A percentile compares a stretch with the other conserved stretches of the same genome.
Conservation (phyloP, 306 rosid species). For the Hippophae gyantsensis region DNA sequence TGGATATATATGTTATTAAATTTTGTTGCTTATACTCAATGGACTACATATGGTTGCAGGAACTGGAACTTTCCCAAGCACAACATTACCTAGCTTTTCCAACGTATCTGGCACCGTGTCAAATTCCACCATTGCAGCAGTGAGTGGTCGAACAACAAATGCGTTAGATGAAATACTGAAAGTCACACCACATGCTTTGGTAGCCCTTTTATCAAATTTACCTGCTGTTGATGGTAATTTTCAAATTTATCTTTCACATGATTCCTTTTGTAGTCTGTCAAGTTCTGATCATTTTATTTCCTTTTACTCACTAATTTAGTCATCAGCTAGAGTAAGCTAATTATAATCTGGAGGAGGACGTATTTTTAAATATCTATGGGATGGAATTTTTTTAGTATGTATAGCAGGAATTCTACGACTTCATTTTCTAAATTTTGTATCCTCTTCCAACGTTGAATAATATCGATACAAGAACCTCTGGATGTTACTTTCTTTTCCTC, state of each 20-base stretch:
- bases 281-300: too few relatives aligned
- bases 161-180: constrained; percentile 78
- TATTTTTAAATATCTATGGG: too few relatives aligned
- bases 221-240: constrained; percentile 82
- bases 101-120: constrained; percentile 26
- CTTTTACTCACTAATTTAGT: too few relatives aligned
- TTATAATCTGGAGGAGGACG: too few relatives aligned
- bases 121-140: constrained; percentile 23
- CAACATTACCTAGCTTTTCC: constrained; percentile 24
- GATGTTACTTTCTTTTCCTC: too few relatives aligned
- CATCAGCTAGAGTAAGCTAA: too few relatives aligned
- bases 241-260: constrained; percentile 1
- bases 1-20: background rate
- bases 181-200: constrained; percentile 76
- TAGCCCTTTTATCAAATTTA: constrained; percentile 73
- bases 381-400: too few relatives aligned
- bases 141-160: constrained; percentile 46
- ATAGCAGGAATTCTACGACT: too few relatives aligned
- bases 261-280: background rate
- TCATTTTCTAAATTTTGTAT: too few relatives aligned
- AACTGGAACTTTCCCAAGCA: constrained; percentile 20
- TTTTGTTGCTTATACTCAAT: background rate
- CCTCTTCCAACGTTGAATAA: too few relatives aligned
- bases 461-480: too few relatives aligned
- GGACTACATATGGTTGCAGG: constrained; percentile 15